Evolutionary conservation across 345 rosid genomes (phyloP).

Genomic region (Syzygium oleosum): DNA sequence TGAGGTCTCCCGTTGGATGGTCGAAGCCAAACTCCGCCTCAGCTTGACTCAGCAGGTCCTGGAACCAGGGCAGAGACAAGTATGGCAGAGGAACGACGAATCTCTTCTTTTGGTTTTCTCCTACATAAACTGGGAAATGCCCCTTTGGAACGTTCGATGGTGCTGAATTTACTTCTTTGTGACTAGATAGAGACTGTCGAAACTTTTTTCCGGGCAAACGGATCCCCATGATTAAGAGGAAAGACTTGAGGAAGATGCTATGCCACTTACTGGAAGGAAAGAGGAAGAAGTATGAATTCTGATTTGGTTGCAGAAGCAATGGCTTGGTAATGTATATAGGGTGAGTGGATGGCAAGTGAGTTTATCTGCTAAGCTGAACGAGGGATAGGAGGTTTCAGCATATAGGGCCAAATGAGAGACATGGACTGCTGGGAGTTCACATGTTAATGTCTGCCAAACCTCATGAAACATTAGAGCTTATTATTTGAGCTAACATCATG

Average conservation of each 20-base stretch:
- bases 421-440: neutral
- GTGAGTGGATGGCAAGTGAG: neutral
- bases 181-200: neutral
- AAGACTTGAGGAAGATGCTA: neutral
- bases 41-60: conserved; percentile 14
- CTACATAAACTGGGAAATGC: conserved; percentile 24
- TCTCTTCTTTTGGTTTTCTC: conserved; percentile 24
- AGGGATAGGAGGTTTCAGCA: neutral
- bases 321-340: neutral
- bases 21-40: conserved; percentile 29
- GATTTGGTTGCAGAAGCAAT: neutral
- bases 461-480: neutral
- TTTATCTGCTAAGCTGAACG: neutral
- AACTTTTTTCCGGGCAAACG: neutral
- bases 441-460: neutral
- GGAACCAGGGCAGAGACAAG: conserved; percentile 22
- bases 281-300: neutral
- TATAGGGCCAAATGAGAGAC: neutral
- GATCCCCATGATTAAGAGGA: neutral
- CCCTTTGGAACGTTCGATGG: conserved; percentile 16
- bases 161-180: neutral
- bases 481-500: neutral
- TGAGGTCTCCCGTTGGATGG: conserved; percentile 36
- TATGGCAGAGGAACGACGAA: conserved; percentile 23
- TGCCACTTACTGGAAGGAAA: neutral